Evolutionary conservation across 176 grass and related monocot genomes (phyloP), one percentile per base, ranked within the genome.

Genomic region (Elaeis guineensis): DNA sequence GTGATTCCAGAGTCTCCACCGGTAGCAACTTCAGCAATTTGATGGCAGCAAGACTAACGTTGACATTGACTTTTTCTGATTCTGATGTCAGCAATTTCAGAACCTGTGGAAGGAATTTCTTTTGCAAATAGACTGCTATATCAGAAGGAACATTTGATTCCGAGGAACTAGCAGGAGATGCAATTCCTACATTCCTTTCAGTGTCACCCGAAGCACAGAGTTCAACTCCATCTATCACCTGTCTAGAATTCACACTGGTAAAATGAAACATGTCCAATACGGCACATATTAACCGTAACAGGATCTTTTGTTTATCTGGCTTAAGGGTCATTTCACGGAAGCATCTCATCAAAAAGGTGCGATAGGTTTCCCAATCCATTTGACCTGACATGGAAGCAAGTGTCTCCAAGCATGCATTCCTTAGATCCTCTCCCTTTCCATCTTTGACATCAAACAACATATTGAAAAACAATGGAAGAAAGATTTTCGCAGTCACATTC

Each of bases 1-100:
- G 87, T 50, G 92, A 84, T 58, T 97, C 86, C 11, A 85, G 77
- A 77, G 68, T 72, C 57, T 78, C 65, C 29, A 77, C 78, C 14
- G 87, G 92, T 67, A 97, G 68, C 66, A 97, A 85, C 79, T 97
- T 97, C 8, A 91, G 83, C 70, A 97, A 70, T 82, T 97, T 97
- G 50, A 97, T 73, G 61, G 80, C 86, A 57, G 87, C 92, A 18
- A 97, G 75, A 66, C 86, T 96, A 61, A 82, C 72, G 52, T 73
- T 96, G n/a, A 88, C 78, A 25, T 90, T 90, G 65, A 96, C 76
- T 75, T 85, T 96, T 69, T 82, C 86, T 16, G 87, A 80, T 69
- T 96, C 83, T 48, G 81, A 64, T 55, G 78, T 77, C 44, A 90
- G 35, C 49, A 96, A 55, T 30, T 90, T 90, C 66, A 84, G 87